Evolutionary conservation across 1,139 yeast species (phyloP).

Genomic region (Taiozyma onychis): DNA sequence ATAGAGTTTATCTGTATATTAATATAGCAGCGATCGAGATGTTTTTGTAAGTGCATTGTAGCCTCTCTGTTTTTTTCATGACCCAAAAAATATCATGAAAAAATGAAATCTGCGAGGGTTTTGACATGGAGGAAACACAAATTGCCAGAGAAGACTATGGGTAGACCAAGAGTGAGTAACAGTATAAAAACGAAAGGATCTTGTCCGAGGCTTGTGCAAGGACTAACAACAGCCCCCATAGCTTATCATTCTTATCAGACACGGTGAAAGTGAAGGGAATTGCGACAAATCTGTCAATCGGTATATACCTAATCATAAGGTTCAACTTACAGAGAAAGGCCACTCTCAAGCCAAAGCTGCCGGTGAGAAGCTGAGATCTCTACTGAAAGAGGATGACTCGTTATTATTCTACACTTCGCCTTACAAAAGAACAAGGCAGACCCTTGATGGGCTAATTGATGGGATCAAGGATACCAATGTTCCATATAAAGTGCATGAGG

Average conservation of each 20-base stretch:
- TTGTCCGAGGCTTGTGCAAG: background rate
- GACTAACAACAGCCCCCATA: conserved; percentile 17
- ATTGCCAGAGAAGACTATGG: conserved; percentile 32
- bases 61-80: background rate
- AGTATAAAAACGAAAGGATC: background rate
- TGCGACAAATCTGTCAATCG: conserved; percentile 75
- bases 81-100: background rate
- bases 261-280: conserved; percentile 90
- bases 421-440: conserved; percentile 73
- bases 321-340: conserved; percentile 66
- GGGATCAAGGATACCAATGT: conserved; percentile 51
- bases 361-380: conserved; percentile 50
- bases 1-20: conserved; percentile 3
- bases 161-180: conserved; percentile 51
- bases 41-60: background rate
- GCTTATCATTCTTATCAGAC: conserved; percentile 76
- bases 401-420: conserved; percentile 77
- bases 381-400: conserved; percentile 46
- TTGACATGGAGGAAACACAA: background rate
- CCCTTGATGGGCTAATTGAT: conserved; percentile 61
- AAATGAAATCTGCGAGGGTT: background rate
- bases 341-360: conserved; percentile 63
- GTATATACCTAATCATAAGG: conserved; percentile 70
- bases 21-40: background rate
- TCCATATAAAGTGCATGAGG: conserved; percentile 60